A percentile compares a stretch with the other conserved stretches of the same genome.
Conservation (phyloP, 176 grass and related monocot species). For the Phoenix roebelenii region DNA sequence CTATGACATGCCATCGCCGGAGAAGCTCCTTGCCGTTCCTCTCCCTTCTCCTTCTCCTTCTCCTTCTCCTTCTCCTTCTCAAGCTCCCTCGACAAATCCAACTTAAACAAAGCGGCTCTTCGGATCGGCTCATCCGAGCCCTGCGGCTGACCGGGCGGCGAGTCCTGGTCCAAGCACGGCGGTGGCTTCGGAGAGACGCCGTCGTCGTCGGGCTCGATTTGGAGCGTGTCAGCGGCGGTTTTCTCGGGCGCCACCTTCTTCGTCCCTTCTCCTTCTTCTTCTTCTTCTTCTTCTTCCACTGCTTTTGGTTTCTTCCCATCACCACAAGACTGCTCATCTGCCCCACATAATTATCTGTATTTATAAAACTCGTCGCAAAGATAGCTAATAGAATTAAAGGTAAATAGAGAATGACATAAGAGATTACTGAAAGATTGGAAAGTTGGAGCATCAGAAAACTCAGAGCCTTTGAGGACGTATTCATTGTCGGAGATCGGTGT, state of each 20-base stretch:
- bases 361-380: too few relatives aligned
- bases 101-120: background rate
- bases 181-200: conserved; percentile 5
- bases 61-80: background rate
- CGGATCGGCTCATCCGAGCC: conserved; percentile 6
- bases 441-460: conserved; percentile 20
- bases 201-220: background rate
- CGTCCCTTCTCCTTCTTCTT: background rate
- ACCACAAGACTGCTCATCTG: background rate
- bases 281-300: background rate
- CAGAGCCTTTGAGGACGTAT: conserved; percentile 60
- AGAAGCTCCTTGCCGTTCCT: background rate
- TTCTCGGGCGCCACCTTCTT: background rate
- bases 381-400: too few relatives aligned
- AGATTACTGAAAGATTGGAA: background rate
- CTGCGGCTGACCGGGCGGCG: conserved; percentile 6
- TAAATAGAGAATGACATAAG: too few relatives aligned
- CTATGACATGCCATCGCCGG: background rate
- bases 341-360: background rate
- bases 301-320: conserved; percentile 2
- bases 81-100: background rate
- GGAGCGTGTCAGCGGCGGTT: background rate
- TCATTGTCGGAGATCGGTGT: conserved; percentile 58
- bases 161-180: background rate
- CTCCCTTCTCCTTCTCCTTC: background rate